Evolutionary conservation across 129 eudicot species (phyloP).

Genomic region (Flaveria brownii): DNA sequence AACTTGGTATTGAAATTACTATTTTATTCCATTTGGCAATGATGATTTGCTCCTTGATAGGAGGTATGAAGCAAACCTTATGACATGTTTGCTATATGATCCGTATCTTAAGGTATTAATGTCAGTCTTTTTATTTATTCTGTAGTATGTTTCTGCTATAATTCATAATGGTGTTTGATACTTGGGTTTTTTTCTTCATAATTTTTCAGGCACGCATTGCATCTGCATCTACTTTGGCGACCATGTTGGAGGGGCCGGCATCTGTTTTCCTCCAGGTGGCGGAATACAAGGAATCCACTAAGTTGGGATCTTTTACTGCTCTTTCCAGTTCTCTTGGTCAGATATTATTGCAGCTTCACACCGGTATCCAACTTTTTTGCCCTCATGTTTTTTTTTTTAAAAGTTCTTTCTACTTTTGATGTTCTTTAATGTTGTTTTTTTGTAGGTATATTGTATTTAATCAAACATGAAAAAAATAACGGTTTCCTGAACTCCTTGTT

Average conservation of each 20-base stretch:
- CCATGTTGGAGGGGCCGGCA: slow-evolving; percentile 88
- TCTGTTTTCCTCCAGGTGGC: slow-evolving; percentile 92
- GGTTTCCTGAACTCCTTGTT: slow-evolving; percentile 74
- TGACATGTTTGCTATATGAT: slow-evolving; percentile 93
- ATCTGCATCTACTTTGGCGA: slow-evolving; percentile 68
- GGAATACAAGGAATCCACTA: slow-evolving; percentile 71
- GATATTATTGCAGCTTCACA: slow-evolving; percentile 91
- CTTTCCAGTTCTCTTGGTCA: slow-evolving; percentile 95
- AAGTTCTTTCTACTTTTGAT: background rate
- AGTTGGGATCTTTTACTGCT: slow-evolving; percentile 76
- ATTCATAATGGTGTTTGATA: background rate
- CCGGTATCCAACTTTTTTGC: slow-evolving; percentile 48
- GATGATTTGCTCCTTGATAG: slow-evolving; percentile 40
- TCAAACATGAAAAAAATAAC: slow-evolving; percentile 67
- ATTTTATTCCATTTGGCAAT: slow-evolving; percentile 2
- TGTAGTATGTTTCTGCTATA: background rate
- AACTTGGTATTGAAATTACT: slow-evolving; percentile 7
- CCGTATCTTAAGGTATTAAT: slow-evolving; percentile 71
- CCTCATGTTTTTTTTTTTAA: background rate
- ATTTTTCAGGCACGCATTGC: slow-evolving; percentile 68
- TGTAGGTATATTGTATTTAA: slow-evolving; percentile 71
- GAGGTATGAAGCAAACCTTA: slow-evolving; percentile 77
- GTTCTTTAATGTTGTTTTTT: slow-evolving; percentile 10
- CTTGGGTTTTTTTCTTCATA: slow-evolving; percentile 2
- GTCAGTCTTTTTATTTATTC: background rate